phyloP scores from a whole-genome alignment of 2,329 filamentous ascomycete species.

The Arthrobotrys entomopaga region DNA sequence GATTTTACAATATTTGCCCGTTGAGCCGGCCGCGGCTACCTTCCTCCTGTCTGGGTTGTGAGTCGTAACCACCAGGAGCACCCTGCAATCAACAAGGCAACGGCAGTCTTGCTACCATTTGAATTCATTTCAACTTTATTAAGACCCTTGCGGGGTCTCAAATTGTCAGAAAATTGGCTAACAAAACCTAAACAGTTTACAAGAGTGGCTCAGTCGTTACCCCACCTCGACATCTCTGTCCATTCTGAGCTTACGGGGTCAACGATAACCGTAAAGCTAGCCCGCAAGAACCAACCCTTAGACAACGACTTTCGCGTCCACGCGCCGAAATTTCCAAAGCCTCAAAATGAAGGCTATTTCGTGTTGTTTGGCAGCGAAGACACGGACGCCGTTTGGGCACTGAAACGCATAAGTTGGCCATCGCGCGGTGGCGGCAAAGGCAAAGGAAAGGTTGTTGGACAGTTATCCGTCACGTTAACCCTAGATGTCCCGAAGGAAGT shows the following conservation, averaged over 20 bases:
- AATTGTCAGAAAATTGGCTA: neutral
- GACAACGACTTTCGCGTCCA: slow-evolving; percentile 79
- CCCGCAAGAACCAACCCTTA: slow-evolving; percentile 73
- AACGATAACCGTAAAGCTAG: slow-evolving; percentile 72
- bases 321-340: slow-evolving; percentile 89
- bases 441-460: slow-evolving; percentile 59
- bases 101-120: neutral
- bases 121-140: neutral
- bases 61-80: slow-evolving; percentile 8
- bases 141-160: neutral
- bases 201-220: slow-evolving; percentile 74
- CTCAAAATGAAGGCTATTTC: slow-evolving; percentile 94
- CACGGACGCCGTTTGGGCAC: slow-evolving; percentile 79
- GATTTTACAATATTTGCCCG: slow-evolving; percentile 14
- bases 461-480: slow-evolving; percentile 64
- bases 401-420: slow-evolving; percentile 85
- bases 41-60: neutral
- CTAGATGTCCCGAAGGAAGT: slow-evolving; percentile 63
- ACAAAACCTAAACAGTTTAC: slow-evolving; percentile 61
- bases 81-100: neutral
- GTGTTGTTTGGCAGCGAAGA: slow-evolving; percentile 75
- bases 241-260: slow-evolving; percentile 69
- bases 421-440: slow-evolving; percentile 58
- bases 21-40: slow-evolving; percentile 27
- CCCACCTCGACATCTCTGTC: slow-evolving; percentile 73